Base-by-base conservation (phyloP, 1,284 basidiomycete genomes). In the Cryptococcus sp. region DNA sequence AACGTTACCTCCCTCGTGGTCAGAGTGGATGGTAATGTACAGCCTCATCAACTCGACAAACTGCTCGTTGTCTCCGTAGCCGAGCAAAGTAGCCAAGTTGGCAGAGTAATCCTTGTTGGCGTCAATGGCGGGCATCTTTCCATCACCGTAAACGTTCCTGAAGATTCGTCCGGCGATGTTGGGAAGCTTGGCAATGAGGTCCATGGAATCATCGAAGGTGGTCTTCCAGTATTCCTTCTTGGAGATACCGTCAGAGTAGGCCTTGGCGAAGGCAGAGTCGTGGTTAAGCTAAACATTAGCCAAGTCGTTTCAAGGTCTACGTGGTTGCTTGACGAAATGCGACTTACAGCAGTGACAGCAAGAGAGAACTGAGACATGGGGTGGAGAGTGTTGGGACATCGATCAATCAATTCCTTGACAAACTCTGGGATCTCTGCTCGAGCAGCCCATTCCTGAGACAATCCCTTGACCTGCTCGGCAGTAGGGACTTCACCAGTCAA, bases 211-310 rank as follows among this genome's bases (percentile, higher is more conserved):
- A 73, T 98, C 94, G 61, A 93, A 94, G 51, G 86, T 87, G 54
- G 91, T 86, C 65, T 87, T 85, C 94, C 94, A 98, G 82, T 98
- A 98, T 54, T 98, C 93, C 76, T 86, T 87, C 82, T 98, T 98
- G 73, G 85, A 85, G 67, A 94, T 83, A 63, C 94, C 94, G 66
- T 88, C 80, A 59, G 87, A 85, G 80, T 98, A 98, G 11, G 91
- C 91, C 77, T 91, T 90, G 62, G 94, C 91, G 72, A 98, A 98
- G 52, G 91, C 89, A 23, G 92, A 97, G 78, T 97, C 87, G 77
- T 98, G 93, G 81, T 96, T 97, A 54, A 92, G 82, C 88, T 87
- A 21, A 13, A n/a, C n/a, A n/a, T n/a, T n/a, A n/a, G n/a, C n/a
- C n/a, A n/a, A n/a, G n/a, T n/a, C n/a, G 34, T 10, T 36, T 36